Percentiles rank a stretch among this genome's conserved stretches.
These are phyloP conservation scores for Fraxinus platypoda DNA, from an alignment of 305 asterid species.

Conservation along the genomic window DNA sequence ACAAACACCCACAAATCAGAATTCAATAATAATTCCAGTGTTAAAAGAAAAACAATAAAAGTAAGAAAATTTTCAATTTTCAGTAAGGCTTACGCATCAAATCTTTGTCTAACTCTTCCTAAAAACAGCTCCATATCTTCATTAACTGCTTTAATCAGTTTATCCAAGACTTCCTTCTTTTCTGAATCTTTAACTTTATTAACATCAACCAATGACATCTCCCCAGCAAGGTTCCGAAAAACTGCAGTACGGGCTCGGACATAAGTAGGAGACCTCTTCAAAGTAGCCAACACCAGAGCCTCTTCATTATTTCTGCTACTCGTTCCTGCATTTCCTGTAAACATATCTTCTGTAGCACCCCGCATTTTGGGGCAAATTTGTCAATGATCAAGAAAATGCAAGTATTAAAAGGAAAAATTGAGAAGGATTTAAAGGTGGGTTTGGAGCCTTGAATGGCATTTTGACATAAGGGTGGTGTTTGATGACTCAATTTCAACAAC, in stretches of 20 bases:
- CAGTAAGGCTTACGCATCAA: slow-evolving; percentile 57
- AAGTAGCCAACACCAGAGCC: slow-evolving; percentile 54
- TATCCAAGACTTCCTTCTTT: slow-evolving; percentile 55
- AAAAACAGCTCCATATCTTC: slow-evolving; percentile 63
- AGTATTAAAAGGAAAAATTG: slow-evolving; percentile 5
- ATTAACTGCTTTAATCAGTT: slow-evolving; percentile 44
- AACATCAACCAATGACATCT: slow-evolving; percentile 63
- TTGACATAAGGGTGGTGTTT: not conserved
- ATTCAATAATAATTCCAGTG: not conserved
- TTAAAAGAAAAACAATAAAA: not conserved
- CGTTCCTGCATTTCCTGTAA: slow-evolving; percentile 29
- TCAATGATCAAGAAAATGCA: not conserved
- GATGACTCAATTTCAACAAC: slow-evolving; percentile 42
- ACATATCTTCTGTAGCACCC: slow-evolving; percentile 30
- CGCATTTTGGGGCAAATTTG: slow-evolving; percentile 19
- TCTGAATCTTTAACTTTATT: slow-evolving; percentile 44
- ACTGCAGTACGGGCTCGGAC: slow-evolving; percentile 57
- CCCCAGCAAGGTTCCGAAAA: slow-evolving; percentile 49
- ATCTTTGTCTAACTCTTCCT: slow-evolving; percentile 66
- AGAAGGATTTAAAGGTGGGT: slow-evolving; percentile 35
- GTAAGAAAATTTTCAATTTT: not conserved
- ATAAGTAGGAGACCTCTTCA: slow-evolving; percentile 63
- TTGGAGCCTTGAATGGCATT: slow-evolving; percentile 18
- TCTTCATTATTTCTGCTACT: slow-evolving; percentile 46
- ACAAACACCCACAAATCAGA: not conserved